phyloP scores from a whole-genome alignment of 176 grass and related monocot genomes.

The Triticum turgidum region DNA sequence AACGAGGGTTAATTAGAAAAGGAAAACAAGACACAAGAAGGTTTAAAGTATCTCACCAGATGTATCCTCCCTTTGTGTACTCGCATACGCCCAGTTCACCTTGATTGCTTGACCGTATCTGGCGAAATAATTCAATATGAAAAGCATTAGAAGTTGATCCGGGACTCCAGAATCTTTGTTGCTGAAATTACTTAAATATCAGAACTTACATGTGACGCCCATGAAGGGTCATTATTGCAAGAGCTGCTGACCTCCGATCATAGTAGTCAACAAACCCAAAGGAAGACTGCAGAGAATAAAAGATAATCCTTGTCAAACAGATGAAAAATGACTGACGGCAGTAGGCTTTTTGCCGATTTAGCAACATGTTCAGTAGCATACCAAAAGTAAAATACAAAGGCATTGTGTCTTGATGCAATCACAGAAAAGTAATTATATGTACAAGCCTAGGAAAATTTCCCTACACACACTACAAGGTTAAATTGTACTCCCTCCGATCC shows the following conservation, averaged over 20 bases:
- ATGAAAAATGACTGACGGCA: background rate
- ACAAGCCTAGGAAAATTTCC: background rate
- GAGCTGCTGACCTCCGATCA: constrained; percentile 76
- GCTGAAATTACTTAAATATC: constrained; percentile 14
- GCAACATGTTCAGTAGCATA: background rate
- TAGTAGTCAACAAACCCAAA: constrained; percentile 92
- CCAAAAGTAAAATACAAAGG: background rate
- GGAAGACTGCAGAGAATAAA: constrained; percentile 59
- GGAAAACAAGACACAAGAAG: background rate
- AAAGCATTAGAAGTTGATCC: background rate
- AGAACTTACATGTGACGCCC: constrained; percentile 66
- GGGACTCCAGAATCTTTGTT: background rate
- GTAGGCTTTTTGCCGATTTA: background rate
- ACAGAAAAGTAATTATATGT: background rate
- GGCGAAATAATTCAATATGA: constrained; percentile 15
- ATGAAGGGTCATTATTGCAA: constrained; percentile 79
- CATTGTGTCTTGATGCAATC: background rate
- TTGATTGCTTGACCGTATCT: constrained; percentile 92
- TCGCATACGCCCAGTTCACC: constrained; percentile 85
- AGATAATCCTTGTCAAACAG: constrained; percentile 25
- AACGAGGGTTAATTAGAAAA: constrained; percentile 27
- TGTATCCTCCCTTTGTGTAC: constrained; percentile 85
- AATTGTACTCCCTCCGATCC: background rate
- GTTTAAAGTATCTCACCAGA: constrained; percentile 47
- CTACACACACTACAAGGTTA: background rate